Evolutionary conservation across 352 stramenopile genomes (phyloP), one percentile per base, ranked within the genome.

Genomic region (Globisporangium irregulare): DNA sequence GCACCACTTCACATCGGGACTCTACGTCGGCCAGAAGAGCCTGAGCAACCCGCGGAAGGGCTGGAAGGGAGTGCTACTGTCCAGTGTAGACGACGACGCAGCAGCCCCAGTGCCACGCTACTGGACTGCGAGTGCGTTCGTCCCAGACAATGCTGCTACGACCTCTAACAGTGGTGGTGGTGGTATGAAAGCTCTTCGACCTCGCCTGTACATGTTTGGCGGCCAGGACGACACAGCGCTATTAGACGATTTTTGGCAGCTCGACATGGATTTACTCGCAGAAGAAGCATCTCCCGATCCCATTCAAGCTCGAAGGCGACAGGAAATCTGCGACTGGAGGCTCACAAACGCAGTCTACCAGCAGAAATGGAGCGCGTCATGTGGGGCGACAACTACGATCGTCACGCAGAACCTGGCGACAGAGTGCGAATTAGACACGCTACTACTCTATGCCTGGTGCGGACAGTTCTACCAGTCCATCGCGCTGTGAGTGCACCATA

Each of bases 151-250:
- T 20, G 69, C 54, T n/a, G 59, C 71, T 25, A 64, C 29, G 29
- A 2, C 29, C 29, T 32, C 29, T 32, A 32, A 50, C 9, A 62
- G 1, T 53, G 46, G 12, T 57, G 61, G 12, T 57, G 61, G 1
- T 32, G 5, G n/a, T 59, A 22, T 14, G 36, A 25, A 18, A 36
- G 25, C 38, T 36, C 10, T 6, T 15, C 59, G 41, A 1, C 73
- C 81, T 20, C 66, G 65, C 18, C 48, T 80, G n/a, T 87, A 78
- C 41, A 43, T 91, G 9, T 92, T 89, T 62, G 85, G 81, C n/a
- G 85, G 83, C 1, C 80, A 93, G 62, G 85, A 93, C 66, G 80
- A 92, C 57, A 89, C 81, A 6, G 69, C 71, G 15, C 62, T 91
- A 51, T 54, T 91, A 9, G 64, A 77, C 20, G 85, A 93, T 70